Conservation (phyloP, 1,284 basidiomycete species). For the Ustilago shanxiensis region DNA sequence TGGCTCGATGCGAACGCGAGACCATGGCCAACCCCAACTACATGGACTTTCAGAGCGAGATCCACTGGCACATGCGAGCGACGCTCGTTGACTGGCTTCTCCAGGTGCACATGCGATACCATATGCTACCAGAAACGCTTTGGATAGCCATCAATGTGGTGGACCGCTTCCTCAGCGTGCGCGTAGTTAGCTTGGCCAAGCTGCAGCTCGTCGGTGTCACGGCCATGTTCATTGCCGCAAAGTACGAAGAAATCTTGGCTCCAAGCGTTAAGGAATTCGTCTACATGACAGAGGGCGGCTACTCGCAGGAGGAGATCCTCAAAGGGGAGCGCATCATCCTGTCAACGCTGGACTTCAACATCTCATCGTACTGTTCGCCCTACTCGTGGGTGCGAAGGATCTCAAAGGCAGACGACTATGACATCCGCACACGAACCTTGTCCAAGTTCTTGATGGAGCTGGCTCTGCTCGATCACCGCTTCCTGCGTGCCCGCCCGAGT, state of each 20-base stretch:
- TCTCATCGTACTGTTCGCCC: constrained; percentile 98
- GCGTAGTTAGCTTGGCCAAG: constrained; percentile 77
- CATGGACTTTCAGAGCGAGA: constrained; percentile 93
- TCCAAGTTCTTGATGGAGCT: constrained; percentile 96
- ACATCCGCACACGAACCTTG: constrained; percentile 95
- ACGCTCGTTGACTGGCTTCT: constrained; percentile 74
- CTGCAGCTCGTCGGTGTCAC: constrained; percentile 78
- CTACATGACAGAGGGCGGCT: constrained; percentile 87
- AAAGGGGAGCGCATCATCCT: constrained; percentile 94
- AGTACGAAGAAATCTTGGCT: constrained; percentile 73
- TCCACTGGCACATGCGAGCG: constrained; percentile 79
- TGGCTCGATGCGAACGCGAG: constrained; percentile 79
- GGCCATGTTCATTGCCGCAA: constrained; percentile 78
- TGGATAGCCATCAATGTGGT: constrained; percentile 79
- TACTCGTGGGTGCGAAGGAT: constrained; percentile 98
- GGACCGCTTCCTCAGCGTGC: constrained; percentile 77
- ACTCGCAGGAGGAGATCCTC: constrained; percentile 87
- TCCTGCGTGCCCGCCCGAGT: constrained; percentile 92
- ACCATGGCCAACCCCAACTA: constrained; percentile 94
- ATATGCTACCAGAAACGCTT: constrained; percentile 78
- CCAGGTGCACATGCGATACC: constrained; percentile 77
- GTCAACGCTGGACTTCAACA: constrained; percentile 87
- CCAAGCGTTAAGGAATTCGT: constrained; percentile 69
- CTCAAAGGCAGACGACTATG: constrained; percentile 96
- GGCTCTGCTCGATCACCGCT: constrained; percentile 90